A percentile compares a stretch with the other conserved stretches of the same genome.
phyloP scores from a whole-genome alignment of 2,329 filamentous ascomycete genomes.

The Alternaria postmessia region DNA sequence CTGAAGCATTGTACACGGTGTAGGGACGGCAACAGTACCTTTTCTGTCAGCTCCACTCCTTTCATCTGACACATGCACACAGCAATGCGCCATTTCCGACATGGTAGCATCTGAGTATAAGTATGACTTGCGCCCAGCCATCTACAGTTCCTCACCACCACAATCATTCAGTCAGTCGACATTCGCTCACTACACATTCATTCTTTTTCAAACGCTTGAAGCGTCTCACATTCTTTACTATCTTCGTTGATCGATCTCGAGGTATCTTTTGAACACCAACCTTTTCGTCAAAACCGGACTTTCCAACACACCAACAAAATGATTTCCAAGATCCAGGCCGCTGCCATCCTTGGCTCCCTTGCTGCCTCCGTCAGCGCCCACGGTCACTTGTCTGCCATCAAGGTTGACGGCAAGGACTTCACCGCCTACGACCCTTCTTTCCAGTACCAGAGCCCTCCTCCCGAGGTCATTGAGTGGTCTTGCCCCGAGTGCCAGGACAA shows the following conservation, averaged over 20 bases:
- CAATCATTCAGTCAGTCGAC: constrained; percentile 14
- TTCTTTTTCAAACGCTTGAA: constrained; percentile 41
- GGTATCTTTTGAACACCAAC: constrained; percentile 24
- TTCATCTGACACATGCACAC: constrained; percentile 18
- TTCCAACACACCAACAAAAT: constrained; percentile 24
- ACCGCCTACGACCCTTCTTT: constrained; percentile 53
- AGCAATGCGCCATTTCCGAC: constrained; percentile 11
- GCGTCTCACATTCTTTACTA: constrained; percentile 32
- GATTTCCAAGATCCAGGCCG: constrained; percentile 43
- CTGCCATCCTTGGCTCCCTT: constrained; percentile 41
- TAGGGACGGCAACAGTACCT: constrained; percentile 14
- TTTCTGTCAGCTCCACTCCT: constrained; percentile 15
- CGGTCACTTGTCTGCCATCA: constrained; percentile 54
- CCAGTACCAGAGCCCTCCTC: constrained; percentile 46
- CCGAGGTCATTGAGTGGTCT: constrained; percentile 62
- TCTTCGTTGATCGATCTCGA: constrained; percentile 41
- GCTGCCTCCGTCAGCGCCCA: constrained; percentile 55
- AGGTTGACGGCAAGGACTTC: constrained; percentile 58
- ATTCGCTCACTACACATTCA: constrained; percentile 28
- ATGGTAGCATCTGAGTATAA: constrained; percentile 24
- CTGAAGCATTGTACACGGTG: constrained; percentile 18
- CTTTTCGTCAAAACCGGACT: constrained; percentile 13
- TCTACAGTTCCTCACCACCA: constrained; percentile 5
- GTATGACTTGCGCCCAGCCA: constrained; percentile 10
- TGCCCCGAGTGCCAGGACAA: constrained; percentile 59